Percentiles rank a stretch among this genome's conserved stretches.
Conservation (phyloP, 2,329 filamentous ascomycete species). For the Trichoderma polysporum region DNA sequence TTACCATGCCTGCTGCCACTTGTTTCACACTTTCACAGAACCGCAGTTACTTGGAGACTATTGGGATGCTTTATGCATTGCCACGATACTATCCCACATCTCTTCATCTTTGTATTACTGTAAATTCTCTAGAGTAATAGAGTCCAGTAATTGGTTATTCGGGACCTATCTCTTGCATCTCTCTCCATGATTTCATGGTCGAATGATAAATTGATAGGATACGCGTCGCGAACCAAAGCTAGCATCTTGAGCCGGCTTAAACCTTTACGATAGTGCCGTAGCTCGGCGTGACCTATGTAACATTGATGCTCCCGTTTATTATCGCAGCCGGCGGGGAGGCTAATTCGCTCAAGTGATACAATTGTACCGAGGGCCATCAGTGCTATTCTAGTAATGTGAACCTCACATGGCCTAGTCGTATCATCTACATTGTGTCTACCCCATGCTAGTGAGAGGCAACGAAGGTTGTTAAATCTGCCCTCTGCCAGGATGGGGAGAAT, state of each 20-base stretch:
- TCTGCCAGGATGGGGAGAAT: conserved; percentile 20
- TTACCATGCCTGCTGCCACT: too few relatives aligned
- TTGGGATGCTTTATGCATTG: too few relatives aligned
- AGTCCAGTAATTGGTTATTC: too few relatives aligned
- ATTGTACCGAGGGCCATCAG: conserved; percentile 3
- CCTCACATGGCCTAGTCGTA: neutral
- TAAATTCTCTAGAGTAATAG: too few relatives aligned
- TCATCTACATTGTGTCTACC: neutral
- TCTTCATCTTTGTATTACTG: too few relatives aligned
- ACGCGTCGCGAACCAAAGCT: conserved; percentile 19
- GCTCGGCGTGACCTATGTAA: conserved; percentile 16
- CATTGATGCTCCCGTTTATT: neutral
- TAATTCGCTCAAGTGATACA: conserved; percentile 21
- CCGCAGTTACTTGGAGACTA: too few relatives aligned
- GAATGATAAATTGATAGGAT: too few relatives aligned
- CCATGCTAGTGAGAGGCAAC: conserved; percentile 22
- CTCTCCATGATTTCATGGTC: too few relatives aligned
- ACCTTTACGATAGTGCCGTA: neutral
- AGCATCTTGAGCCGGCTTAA: conserved; percentile 18
- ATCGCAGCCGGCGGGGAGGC: neutral
- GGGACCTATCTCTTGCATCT: too few relatives aligned
- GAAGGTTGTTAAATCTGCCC: conserved; percentile 7
- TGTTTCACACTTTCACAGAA: too few relatives aligned
- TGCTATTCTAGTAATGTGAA: neutral
- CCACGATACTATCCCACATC: too few relatives aligned